A percentile compares a stretch with the other conserved stretches of the same genome.
These are phyloP conservation scores for Colletotrichum costaricense DNA, from an alignment of 2,329 filamentous ascomycete genomes.

Conservation along the genomic window DNA sequence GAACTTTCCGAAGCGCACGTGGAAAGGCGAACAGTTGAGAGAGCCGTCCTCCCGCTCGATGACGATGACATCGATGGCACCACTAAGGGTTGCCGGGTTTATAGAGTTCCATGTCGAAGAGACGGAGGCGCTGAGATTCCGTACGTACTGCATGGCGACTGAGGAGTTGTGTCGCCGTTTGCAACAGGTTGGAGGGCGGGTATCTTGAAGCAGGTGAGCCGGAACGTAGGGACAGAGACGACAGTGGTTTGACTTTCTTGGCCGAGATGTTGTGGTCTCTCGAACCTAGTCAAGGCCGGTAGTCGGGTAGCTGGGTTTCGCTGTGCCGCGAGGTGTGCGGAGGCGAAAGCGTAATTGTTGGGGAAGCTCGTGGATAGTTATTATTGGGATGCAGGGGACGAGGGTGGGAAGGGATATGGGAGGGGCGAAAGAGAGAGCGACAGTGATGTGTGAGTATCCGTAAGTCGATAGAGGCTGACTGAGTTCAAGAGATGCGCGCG, in stretches of 20 bases:
- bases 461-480: neutral
- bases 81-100: slow-evolving; percentile 96
- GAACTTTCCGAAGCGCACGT: slow-evolving; percentile 99
- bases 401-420: slow-evolving; percentile 10
- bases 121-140: slow-evolving; percentile 93
- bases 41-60: slow-evolving; percentile 94
- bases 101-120: slow-evolving; percentile 99
- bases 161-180: neutral
- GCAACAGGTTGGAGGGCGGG: slow-evolving; percentile 6
- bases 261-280: neutral
- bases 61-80: slow-evolving; percentile 98
- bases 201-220: neutral
- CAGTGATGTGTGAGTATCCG: neutral
- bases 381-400: slow-evolving; percentile 25
- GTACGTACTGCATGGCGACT: slow-evolving; percentile 91
- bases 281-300: neutral
- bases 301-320: neutral
- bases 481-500: slow-evolving; percentile 1
- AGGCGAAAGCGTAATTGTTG: slow-evolving; percentile 22
- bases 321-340: neutral
- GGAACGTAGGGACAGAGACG: neutral
- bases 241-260: neutral
- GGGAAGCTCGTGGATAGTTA: slow-evolving; percentile 9
- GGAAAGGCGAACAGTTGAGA: slow-evolving; percentile 94
- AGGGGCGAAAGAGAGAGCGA: neutral